Evolutionary conservation across 2,329 filamentous ascomycete genomes (phyloP).

Genomic region (Pyricularia sp.): DNA sequence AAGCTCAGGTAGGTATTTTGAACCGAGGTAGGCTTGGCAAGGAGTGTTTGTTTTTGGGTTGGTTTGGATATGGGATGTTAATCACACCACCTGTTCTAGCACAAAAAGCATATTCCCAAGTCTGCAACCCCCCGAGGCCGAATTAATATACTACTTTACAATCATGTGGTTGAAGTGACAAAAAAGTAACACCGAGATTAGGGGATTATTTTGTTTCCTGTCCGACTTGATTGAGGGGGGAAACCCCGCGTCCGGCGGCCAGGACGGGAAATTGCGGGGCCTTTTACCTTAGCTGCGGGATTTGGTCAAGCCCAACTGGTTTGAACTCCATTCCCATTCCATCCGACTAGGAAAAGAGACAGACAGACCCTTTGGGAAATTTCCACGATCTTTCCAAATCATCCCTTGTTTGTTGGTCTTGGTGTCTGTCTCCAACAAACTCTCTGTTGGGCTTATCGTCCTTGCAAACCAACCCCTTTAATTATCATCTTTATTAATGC

Average conservation of each 20-base stretch:
- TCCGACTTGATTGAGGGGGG: background rate
- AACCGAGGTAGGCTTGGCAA: background rate
- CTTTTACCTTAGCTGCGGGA: background rate
- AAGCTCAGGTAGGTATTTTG: background rate
- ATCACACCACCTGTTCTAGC: background rate
- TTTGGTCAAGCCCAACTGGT: background rate
- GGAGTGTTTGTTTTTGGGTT: too few relatives aligned
- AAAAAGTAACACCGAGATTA: background rate
- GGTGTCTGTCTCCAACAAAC: background rate
- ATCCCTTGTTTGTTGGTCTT: too few relatives aligned
- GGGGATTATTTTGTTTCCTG: background rate
- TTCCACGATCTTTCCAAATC: background rate
- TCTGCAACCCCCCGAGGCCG: background rate
- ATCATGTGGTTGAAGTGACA: background rate
- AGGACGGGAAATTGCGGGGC: background rate
- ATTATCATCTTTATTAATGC: background rate
- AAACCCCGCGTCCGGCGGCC: background rate
- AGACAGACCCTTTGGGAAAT: background rate
- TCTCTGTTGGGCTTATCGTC: background rate
- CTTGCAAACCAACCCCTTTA: background rate
- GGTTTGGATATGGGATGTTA: background rate
- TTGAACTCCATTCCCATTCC: background rate
- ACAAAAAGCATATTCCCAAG: background rate
- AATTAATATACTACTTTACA: too few relatives aligned
- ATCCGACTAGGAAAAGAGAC: background rate